Conservation (phyloP, 768 basidiomycete species). For the Leccinellum albellum region DNA sequence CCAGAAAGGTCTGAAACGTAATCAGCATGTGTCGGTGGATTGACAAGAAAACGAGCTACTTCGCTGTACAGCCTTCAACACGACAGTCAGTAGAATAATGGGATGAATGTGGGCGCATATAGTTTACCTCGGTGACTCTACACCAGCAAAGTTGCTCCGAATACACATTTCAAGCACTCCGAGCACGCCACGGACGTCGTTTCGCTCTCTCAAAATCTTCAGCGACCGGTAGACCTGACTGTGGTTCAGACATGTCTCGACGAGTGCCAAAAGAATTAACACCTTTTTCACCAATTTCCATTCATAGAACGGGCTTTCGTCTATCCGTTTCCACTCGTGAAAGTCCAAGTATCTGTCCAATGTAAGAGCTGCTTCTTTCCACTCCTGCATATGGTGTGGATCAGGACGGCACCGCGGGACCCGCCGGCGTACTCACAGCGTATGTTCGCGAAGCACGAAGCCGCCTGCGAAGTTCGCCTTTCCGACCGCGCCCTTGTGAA, state of each 20-base stretch:
- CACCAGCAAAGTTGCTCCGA: constrained; percentile 88
- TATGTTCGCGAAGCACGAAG: constrained; percentile 75
- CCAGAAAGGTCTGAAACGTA: constrained; percentile 71
- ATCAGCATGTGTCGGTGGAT: constrained; percentile 8
- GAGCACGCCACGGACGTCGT: constrained; percentile 81
- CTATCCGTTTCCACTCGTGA: constrained; percentile 83
- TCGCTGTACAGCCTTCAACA: constrained; percentile 80
- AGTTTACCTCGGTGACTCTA: constrained; percentile 74
- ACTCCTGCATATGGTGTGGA: constrained; percentile 51
- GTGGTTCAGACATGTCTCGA: neutral
- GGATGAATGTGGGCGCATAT: neutral
- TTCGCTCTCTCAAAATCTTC: constrained; percentile 61
- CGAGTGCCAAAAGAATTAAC: neutral
- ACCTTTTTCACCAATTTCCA: constrained; percentile 83
- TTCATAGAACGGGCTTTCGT: constrained; percentile 90
- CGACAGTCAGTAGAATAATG: constrained; percentile 3
- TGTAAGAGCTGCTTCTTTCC: constrained; percentile 76
- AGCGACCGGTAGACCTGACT: constrained; percentile 75
- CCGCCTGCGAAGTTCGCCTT: constrained; percentile 70
- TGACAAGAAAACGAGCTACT: constrained; percentile 33
- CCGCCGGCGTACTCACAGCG: constrained; percentile 41
- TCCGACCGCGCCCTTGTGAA: constrained; percentile 74
- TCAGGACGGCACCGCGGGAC: neutral
- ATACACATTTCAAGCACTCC: constrained; percentile 91
- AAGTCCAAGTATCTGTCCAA: constrained; percentile 84